Base-by-base conservation (phyloP, 1,139 yeast genomes). In the Entelexis sorbosivorans region DNA sequence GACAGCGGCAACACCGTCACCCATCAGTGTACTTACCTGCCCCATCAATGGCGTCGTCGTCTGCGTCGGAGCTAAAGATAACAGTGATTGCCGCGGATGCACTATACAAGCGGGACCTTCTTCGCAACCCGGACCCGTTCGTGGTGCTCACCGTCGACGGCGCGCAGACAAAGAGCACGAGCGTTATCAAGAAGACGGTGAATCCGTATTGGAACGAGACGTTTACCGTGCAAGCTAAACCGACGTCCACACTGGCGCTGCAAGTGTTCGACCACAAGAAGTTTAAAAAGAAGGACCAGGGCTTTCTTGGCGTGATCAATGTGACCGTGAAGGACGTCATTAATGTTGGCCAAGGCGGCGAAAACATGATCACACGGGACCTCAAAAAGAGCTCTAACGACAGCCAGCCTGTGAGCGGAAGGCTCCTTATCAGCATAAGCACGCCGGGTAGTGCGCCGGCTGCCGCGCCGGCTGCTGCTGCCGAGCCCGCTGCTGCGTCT, bases 121-220 rank as follows among this genome's bases (percentile, higher is more conserved):
- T 91, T 66, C 81, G 71, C 31, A 65, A 70, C 59, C 98, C 99
- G 1, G 98, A 91, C 67, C 98, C 99, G 8, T 91, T 91, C 71
- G 96, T 97, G 1, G 98, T 93, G 38, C 74, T 91, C 59, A 91
- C 97, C 7, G 93, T 93, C 17, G 98, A 91, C 66, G 98, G 98
- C 5, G 82, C 87, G 17, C 98, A 91, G 67, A 91, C 98, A 2
- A 87, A 86, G 64, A 85, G 96, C 20, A 91, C 98, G 2, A 80
- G 88, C 49, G 93, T 95, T 33, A 94, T 94, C 38, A 86, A 87
- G 64, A 88, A 87, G 69, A 91, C 98, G 2, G 73, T 91, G 61
- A 88, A 91, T 63, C 99, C 99, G 17, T 91, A 89, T 66, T 91
- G 99, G 99, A 88, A 91, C 67, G 96, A 91, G 69, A 73, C 85